These are phyloP conservation scores for Hanseniaspora lachancei DNA, from an alignment of 805 yeast species.

Conservation along the genomic window DNA sequence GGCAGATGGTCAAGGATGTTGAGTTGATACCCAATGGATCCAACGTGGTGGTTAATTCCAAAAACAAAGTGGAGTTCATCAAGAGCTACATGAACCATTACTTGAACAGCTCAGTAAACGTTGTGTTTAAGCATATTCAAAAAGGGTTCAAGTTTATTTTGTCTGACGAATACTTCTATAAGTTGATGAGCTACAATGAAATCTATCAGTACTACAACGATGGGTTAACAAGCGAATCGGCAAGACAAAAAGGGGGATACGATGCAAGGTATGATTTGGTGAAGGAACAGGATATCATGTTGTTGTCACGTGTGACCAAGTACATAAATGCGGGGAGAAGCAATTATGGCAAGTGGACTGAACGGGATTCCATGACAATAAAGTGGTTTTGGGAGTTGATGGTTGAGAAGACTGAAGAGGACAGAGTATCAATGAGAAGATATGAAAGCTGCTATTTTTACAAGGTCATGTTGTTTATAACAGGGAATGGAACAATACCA, in stretches of 20 bases:
- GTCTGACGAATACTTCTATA: constrained; percentile 67
- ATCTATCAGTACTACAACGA: constrained; percentile 71
- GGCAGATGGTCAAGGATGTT: constrained; percentile 23
- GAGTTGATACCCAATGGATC: constrained; percentile 53
- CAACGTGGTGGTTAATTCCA: constrained; percentile 38
- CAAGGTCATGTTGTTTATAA: constrained; percentile 55
- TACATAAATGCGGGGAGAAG: constrained; percentile 37
- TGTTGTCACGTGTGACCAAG: constrained; percentile 57
- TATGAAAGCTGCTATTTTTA: background rate
- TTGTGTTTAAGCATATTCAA: constrained; percentile 45
- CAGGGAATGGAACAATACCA: constrained; percentile 86
- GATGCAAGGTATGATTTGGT: constrained; percentile 1
- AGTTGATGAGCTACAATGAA: constrained; percentile 69
- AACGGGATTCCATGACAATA: constrained; percentile 30
- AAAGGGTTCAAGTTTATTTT: constrained; percentile 57
- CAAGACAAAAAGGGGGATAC: background rate
- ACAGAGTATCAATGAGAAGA: constrained; percentile 35
- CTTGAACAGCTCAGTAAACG: constrained; percentile 40
- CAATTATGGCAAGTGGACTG: background rate
- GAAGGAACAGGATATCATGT: constrained; percentile 41
- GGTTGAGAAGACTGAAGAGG: constrained; percentile 30
- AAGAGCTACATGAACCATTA: constrained; percentile 49
- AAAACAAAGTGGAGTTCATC: constrained; percentile 49
- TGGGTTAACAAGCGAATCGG: constrained; percentile 31
- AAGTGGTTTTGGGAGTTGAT: constrained; percentile 84